Conservation (phyloP, 169 alveolate species). For the Cryptosporidium xiaoi region DNA sequence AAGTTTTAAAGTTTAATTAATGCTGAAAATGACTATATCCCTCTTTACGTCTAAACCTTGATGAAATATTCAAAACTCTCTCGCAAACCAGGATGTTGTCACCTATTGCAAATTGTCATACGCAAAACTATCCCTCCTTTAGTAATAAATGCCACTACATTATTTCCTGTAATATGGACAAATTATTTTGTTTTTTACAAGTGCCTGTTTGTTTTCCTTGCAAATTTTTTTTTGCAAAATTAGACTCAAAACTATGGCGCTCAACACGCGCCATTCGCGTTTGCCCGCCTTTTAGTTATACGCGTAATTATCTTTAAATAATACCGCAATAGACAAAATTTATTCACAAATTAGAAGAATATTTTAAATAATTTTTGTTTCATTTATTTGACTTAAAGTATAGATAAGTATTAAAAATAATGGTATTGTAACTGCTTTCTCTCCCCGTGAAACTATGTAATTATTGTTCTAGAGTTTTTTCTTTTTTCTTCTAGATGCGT, state of each 20-base stretch:
- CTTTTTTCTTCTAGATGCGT: no score
- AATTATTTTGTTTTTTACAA: not conserved
- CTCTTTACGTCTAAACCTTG: no score
- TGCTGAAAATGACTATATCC: no score
- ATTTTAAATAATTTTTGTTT: no score
- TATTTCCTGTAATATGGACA: constrained; percentile 39
- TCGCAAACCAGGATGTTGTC: constrained; percentile 20
- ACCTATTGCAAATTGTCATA: not conserved
- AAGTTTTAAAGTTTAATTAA: no score
- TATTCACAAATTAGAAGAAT: no score
- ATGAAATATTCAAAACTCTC: no score
- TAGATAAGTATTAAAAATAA: no score
- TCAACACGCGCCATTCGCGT: not conserved
- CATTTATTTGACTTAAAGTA: no score
- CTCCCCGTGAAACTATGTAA: no score
- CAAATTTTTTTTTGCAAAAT: constrained; percentile 62
- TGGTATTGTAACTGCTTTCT: no score
- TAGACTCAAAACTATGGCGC: constrained; percentile 51
- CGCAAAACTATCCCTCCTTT: constrained; percentile 1
- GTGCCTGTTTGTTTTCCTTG: constrained; percentile 46
- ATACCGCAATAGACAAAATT: constrained; percentile 51
- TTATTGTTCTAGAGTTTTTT: no score
- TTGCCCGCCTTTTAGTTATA: constrained; percentile 23
- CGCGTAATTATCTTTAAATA: constrained; percentile 22
- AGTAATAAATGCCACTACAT: constrained; percentile 39